A percentile compares a stretch with the other conserved stretches of the same genome.
Conservation (phyloP, 2,329 filamentous ascomycete species). For the Stachybotrys chartarum region DNA sequence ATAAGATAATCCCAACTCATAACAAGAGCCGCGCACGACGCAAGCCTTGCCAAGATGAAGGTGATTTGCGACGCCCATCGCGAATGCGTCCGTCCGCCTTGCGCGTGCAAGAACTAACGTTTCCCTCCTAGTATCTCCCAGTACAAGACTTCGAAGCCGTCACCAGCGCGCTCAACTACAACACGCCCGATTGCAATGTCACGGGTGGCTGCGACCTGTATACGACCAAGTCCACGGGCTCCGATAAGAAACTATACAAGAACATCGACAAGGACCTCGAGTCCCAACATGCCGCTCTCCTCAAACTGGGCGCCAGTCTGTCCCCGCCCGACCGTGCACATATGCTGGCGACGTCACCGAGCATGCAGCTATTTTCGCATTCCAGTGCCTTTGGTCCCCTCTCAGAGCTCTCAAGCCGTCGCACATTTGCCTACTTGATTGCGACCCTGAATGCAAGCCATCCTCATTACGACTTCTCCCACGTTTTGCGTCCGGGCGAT, state of each 20-base stretch:
- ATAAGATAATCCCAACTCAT: too few species aligned
- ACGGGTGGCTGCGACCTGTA: slow-evolving; percentile 93
- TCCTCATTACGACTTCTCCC: slow-evolving; percentile 87
- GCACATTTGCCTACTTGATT: slow-evolving; percentile 93
- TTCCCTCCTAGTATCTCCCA: slow-evolving; percentile 69
- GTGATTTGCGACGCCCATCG: slow-evolving; percentile 14
- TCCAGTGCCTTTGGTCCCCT: slow-evolving; percentile 89
- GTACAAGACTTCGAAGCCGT: slow-evolving; percentile 87
- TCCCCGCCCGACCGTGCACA: slow-evolving; percentile 74
- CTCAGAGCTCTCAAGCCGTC: slow-evolving; percentile 78
- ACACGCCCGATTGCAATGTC: slow-evolving; percentile 86
- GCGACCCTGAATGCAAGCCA: slow-evolving; percentile 95
- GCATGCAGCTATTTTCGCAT: slow-evolving; percentile 56
- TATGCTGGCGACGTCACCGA: slow-evolving; percentile 59
- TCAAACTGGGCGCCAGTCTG: slow-evolving; percentile 79
- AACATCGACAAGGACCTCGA: slow-evolving; percentile 89
- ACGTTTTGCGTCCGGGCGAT: slow-evolving; percentile 80
- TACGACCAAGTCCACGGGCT: slow-evolving; percentile 91
- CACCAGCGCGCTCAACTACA: slow-evolving; percentile 89
- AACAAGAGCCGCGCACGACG: too few species aligned
- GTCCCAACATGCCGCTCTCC: slow-evolving; percentile 80
- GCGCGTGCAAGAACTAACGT: not conserved
- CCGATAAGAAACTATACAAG: slow-evolving; percentile 96
- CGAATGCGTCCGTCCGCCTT: not conserved
- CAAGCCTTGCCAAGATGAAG: slow-evolving; percentile 24